Conservation (phyloP, 1,284 basidiomycete genomes). For the Singerocomus inundabilis region DNA sequence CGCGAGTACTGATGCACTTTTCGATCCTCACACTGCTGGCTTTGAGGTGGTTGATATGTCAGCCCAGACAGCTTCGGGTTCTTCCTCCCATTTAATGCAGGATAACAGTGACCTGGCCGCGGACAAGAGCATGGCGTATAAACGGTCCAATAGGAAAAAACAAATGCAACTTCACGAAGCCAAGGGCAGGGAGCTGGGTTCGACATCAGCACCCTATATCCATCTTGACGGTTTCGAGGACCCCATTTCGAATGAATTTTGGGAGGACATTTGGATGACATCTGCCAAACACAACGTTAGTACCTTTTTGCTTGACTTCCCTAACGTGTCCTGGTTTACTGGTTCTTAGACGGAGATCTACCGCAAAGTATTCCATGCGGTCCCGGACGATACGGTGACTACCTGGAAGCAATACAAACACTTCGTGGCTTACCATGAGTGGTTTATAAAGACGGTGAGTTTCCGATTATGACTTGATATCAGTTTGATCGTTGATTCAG, state of each 20-base stretch:
- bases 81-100: no score
- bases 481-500: constrained; percentile 1
- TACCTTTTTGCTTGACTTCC: constrained; percentile 14
- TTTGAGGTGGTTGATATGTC: constrained; percentile 43
- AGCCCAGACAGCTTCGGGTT: constrained; percentile 42
- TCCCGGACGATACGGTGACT: constrained; percentile 87
- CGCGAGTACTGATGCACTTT: constrained; percentile 13
- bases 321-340: constrained; percentile 10
- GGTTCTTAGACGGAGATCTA: constrained; percentile 81
- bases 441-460: constrained; percentile 65
- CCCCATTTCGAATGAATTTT: constrained; percentile 82
- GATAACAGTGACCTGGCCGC: constrained; percentile 48
- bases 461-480: neutral
- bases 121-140: constrained; percentile 49
- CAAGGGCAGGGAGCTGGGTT: constrained; percentile 54
- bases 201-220: constrained; percentile 68
- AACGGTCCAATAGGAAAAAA: constrained; percentile 52
- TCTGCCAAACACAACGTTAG: constrained; percentile 81
- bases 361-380: constrained; percentile 88
- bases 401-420: constrained; percentile 96
- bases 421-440: constrained; percentile 75
- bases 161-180: constrained; percentile 61
- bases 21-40: constrained; percentile 40
- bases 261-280: constrained; percentile 86
- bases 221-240: constrained; percentile 83